Evolutionary conservation across 495 filamentous ascomycete genomes (phyloP), one percentile per base, ranked within the genome.

Genomic region (Emericellopsis terricola): DNA sequence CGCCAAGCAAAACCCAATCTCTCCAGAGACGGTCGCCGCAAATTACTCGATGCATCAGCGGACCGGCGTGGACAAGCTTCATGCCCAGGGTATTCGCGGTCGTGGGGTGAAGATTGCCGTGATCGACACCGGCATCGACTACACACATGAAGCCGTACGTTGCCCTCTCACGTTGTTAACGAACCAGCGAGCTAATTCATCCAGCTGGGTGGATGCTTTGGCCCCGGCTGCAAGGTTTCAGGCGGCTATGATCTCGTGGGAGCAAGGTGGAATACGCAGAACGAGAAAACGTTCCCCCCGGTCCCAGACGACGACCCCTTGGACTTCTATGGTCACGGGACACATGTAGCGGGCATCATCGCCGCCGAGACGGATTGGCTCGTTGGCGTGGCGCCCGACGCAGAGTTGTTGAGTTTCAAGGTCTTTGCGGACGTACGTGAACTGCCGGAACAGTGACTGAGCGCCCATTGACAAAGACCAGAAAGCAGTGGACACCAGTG

Each of bases 331-430:
- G 56, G 56, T n/a, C 57, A 62, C 36, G 65, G 64, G 10, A 69
- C 64, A 8, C 60, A 62, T 34, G 60, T 61, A 11, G 42, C 60
- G 14, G 60, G 59, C n/a, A 60, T 64, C 19, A 59, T 69, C 44
- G 62, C 59, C 23, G 63, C 55, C 15, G 55, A 64, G 35, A 44
- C 38, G 28, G 47, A 51, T 9, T 45, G 43, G 51, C 62, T 62
- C 35, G 51, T 55, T 10, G 62, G 63, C 8, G 64, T 68, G 28
- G 64, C 63, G 9, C 64, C 64, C 1, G 57, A 61, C 32, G 60
- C 60, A 5, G 65, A 54, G 11, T 37, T 68, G 24, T 53, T 56
- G 16, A 49, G 50, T 7, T 69, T 60, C 39, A 64, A 62, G 34
- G 58, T 65, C 33, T 56, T 64, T 34, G 58, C 53, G 27, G 32